Base-by-base conservation (phyloP, 106 monocot species). In the Cymbidium sinense region DNA sequence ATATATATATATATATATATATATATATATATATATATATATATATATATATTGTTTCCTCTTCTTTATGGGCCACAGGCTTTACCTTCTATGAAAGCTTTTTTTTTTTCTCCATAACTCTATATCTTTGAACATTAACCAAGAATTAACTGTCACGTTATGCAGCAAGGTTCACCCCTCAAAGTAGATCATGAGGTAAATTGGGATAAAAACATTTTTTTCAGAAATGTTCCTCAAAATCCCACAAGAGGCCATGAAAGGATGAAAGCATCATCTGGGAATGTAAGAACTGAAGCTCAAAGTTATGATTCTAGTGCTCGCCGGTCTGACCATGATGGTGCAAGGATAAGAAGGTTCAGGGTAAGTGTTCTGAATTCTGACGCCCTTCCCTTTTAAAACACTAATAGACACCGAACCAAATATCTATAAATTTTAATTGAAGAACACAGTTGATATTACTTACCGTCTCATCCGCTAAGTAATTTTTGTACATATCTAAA, bases 101-200 rank as follows among this genome's bases (percentile, higher is more conserved):
- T 28, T 19, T 54, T 54, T 54, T 20, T 4, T n/a, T 19, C 2
- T 20, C 5, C n/a, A 54, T 54, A 19, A 5, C 54, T 54, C 54
- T 1, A 21, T 54, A 62, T 62, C 61, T 62, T 62, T 23, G 61
- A 7, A 25, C 7, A 62, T 62, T 62, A 62, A 15, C 6, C 61
- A 62, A 62, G 54, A 62, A 62, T 25, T 27, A 7, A 47, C 27
- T 61, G 9, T 62, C 25, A 25, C 61, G 5, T 31, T 71, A 44
- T 89, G 70, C 87, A 99, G 94, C 73, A 95, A 90, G 98, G 98
- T n/a, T 95, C 98, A 75, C 88, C 82, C 20, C 85, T 98, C 21
- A 99, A 84, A 78, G 92, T 95, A 79, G 94, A 99, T 70, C 95
- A 99, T 81, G 90, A 92, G 39, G 88, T 95, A 7, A 78, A 77